phyloP scores from a whole-genome alignment of 441 rosid species.

The Syzygium malaccense region DNA sequence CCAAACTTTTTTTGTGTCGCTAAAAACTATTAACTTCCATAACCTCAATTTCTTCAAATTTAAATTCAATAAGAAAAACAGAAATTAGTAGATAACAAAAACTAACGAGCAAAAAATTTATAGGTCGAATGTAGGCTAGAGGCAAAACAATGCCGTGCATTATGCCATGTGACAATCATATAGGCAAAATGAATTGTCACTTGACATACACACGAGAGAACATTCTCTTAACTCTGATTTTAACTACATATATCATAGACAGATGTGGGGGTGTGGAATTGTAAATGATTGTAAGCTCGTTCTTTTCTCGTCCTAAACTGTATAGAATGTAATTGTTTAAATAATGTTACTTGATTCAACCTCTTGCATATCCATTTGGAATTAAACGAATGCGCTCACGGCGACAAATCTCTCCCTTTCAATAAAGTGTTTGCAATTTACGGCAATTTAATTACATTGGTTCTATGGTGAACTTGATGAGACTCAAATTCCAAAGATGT shows the following conservation, averaged over 20 bases:
- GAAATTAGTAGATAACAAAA: background rate
- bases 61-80: background rate
- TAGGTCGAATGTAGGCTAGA: background rate
- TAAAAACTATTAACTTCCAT: too few species aligned
- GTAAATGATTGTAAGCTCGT: background rate
- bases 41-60: background rate
- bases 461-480: background rate
- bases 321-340: background rate
- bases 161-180: background rate
- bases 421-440: background rate
- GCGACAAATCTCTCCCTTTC: background rate
- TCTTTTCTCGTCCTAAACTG: background rate
- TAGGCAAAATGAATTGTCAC: background rate
- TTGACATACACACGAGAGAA: background rate
- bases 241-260: background rate
- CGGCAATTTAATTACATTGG: background rate
- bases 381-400: background rate
- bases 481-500: background rate
- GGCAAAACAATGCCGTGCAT: background rate
- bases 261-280: background rate
- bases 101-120: background rate
- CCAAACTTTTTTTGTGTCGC: too few species aligned
- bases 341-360: background rate
- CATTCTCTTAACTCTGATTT: background rate
- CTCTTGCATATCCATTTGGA: background rate